Evolutionary conservation across 2,329 filamentous ascomycete genomes (phyloP).

Genomic region (Aspergillus sp.): DNA sequence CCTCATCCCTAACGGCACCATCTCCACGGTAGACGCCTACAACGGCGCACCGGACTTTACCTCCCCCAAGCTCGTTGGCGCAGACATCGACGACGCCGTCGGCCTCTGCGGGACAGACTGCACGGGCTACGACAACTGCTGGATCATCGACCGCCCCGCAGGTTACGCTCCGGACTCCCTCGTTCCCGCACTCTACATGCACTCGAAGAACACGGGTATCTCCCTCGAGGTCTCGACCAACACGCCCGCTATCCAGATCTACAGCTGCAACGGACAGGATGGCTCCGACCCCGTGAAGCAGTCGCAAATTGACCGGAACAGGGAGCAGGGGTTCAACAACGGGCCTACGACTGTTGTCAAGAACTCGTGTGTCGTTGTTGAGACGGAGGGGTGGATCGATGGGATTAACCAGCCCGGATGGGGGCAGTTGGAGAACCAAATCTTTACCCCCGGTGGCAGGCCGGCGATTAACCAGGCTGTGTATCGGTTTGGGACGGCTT

Average conservation of each 20-base stretch:
- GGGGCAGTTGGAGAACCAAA: slow-evolving; percentile 61
- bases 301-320: slow-evolving; percentile 55
- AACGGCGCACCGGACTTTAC: slow-evolving; percentile 65
- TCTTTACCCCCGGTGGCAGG: slow-evolving; percentile 46
- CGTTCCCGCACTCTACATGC: slow-evolving; percentile 62
- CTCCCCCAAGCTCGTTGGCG: slow-evolving; percentile 76
- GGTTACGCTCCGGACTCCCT: slow-evolving; percentile 40
- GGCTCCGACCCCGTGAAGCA: slow-evolving; percentile 57
- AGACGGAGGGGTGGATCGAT: slow-evolving; percentile 93
- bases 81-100: slow-evolving; percentile 65
- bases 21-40: slow-evolving; percentile 73
- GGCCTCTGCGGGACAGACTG: slow-evolving; percentile 82
- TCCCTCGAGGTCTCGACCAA: slow-evolving; percentile 79
- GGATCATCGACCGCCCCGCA: slow-evolving; percentile 50
- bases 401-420: slow-evolving; percentile 91
- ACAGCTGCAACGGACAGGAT: slow-evolving; percentile 79
- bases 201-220: slow-evolving; percentile 75
- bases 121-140: slow-evolving; percentile 76
- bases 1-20: slow-evolving; percentile 74
- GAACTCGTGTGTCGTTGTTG: slow-evolving; percentile 86
- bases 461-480: slow-evolving; percentile 50
- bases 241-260: slow-evolving; percentile 87
- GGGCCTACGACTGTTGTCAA: slow-evolving; percentile 55
- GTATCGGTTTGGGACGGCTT: slow-evolving; percentile 50
- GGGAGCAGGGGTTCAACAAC: slow-evolving; percentile 57